A percentile compares a stretch with the other conserved stretches of the same genome.
Evolutionary conservation across 441 rosid species (phyloP).

Genomic region (Kokia cookei): DNA sequence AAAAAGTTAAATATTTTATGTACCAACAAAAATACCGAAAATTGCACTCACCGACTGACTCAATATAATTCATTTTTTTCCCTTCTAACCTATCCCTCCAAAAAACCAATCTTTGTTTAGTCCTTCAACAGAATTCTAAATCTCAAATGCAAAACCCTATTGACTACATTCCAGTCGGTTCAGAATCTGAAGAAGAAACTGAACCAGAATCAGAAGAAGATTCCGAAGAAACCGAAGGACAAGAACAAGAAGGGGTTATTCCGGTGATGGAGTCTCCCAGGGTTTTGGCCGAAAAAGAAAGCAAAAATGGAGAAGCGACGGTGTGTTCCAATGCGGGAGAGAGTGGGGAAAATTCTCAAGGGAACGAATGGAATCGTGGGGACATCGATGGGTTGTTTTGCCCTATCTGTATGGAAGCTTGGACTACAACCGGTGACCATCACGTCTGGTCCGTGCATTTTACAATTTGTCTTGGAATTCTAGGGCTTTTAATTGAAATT

Average conservation of each 20-base stretch:
- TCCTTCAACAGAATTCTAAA: background rate
- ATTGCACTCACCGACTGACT: background rate
- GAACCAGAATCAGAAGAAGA: constrained; percentile 21
- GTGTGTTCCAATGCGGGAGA: constrained; percentile 25
- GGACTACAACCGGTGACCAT: constrained; percentile 68
- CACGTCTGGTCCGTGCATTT: constrained; percentile 46
- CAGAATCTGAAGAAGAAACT: constrained; percentile 7
- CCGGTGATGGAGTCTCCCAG: constrained; percentile 17
- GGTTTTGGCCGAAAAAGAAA: constrained; percentile 16
- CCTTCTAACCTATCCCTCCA: background rate
- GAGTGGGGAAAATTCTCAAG: constrained; percentile 28
- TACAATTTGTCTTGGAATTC: background rate
- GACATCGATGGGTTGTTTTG: constrained; percentile 70
- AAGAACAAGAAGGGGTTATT: constrained; percentile 9
- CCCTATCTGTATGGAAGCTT: constrained; percentile 78
- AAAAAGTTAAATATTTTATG: no score
- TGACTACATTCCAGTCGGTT: background rate
- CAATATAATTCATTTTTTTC: background rate
- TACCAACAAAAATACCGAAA: background rate
- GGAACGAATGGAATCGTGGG: constrained; percentile 33
- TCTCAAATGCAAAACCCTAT: background rate
- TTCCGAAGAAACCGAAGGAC: constrained; percentile 16
- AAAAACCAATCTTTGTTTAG: background rate
- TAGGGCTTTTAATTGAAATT: background rate
- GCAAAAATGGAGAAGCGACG: constrained; percentile 26